Evolutionary conservation across 2,329 filamentous ascomycete genomes (phyloP), one percentile per base, ranked within the genome.

Genomic region (Arthrobotrys musiformis): DNA sequence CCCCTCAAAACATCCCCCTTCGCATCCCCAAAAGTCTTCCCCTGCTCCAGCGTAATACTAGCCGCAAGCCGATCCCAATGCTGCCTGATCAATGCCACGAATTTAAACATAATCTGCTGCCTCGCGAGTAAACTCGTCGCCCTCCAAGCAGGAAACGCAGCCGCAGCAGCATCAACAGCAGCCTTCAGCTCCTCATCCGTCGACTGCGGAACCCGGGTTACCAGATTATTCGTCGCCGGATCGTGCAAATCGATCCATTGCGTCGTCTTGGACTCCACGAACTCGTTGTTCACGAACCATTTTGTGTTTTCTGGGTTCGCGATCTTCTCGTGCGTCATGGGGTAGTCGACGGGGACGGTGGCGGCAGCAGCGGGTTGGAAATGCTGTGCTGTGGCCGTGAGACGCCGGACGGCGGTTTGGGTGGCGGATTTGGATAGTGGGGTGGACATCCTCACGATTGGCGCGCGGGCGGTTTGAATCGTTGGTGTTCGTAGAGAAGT

Each of bases 81-180:
- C 85, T 94, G 90, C 63, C 91, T 87, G 83, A 95, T 93, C 82
- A 95, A 86, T 33, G 88, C 87, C 35, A 93, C 91, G 81, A 93
- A 93, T 84, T 91, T 91, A 87, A 95, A 94, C 91, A 94, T 93
- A 85, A 94, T 90, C 85, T 92, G 89, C 86, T 95, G 92, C 79
- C 92, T 87, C 79, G 88, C 86, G 79, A 95, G 87, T 79, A 94
- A 86, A 82, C 89, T 92, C 26, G 89, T 94, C 79, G 87, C 86
- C 81, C 86, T 89, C 92, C 92, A 95, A 61, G 86, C 86, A 79
- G 90, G 88, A 83, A 93, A 94, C 0, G 92, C 92, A 84, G 89
- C 90, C 84, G 91, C 85, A 3, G 92, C 92, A 82, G 91, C 92
- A 79, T 89, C 90, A 1, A 94, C 91, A 5, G 90, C 91, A 13